Evolutionary conservation across 331 rosid species (phyloP).

Genomic region (Ulmus americana): DNA sequence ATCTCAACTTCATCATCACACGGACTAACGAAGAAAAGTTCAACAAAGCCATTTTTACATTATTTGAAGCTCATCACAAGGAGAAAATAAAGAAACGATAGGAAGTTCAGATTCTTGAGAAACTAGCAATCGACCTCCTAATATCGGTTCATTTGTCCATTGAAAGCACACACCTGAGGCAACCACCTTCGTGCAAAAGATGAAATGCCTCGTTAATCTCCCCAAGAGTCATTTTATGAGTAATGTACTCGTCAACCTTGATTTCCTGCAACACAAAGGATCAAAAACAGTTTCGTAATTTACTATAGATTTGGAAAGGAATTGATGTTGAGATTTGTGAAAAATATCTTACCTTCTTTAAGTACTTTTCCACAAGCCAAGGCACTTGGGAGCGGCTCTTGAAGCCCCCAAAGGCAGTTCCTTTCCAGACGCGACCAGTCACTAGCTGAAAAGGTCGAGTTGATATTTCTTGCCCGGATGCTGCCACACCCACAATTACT

Average conservation of each 20-base stretch:
- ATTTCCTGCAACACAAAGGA: slow-evolving; percentile 59
- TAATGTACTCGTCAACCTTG: slow-evolving; percentile 91
- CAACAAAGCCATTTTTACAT: not conserved
- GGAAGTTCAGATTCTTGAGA: not conserved
- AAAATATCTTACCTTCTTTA: slow-evolving; percentile 63
- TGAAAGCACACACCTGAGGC: slow-evolving; percentile 88
- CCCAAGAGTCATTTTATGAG: slow-evolving; percentile 62
- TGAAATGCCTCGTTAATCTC: slow-evolving; percentile 88
- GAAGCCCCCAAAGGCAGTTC: slow-evolving; percentile 97
- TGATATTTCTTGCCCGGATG: slow-evolving; percentile 84
- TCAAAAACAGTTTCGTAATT: not conserved
- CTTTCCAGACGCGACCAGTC: slow-evolving; percentile 97
- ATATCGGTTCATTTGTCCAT: slow-evolving; percentile 25
- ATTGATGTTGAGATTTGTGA: not conserved
- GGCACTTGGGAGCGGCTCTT: slow-evolving; percentile 96
- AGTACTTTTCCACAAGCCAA: slow-evolving; percentile 88
- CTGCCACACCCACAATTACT: slow-evolving; percentile 95
- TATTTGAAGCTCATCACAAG: not conserved
- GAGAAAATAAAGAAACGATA: not conserved
- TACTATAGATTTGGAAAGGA: not conserved
- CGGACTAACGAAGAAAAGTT: not conserved
- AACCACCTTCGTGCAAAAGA: slow-evolving; percentile 75
- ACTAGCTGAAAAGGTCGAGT: slow-evolving; percentile 94
- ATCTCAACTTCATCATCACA: not conserved
- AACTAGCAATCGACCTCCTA: not conserved